Evolutionary conservation across 495 filamentous ascomycete genomes (phyloP).

Genomic region (Thozetella sp.): DNA sequence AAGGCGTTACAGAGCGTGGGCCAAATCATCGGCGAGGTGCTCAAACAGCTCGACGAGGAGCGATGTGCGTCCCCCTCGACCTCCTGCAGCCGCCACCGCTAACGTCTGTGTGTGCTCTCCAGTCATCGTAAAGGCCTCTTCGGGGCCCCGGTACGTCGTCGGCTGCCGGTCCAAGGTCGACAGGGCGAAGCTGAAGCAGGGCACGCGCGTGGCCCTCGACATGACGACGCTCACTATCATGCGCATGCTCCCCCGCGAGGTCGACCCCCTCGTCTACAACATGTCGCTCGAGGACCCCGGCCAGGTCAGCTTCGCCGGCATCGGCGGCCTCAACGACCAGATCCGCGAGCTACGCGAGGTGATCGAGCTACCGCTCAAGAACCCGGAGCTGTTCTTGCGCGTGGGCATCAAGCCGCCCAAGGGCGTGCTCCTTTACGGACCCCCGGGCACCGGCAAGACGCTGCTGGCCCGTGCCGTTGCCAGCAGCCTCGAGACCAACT

Average conservation of each 20-base stretch:
- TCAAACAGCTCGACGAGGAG: slow-evolving; percentile 99
- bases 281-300: slow-evolving; percentile 99
- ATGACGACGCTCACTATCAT: slow-evolving; percentile 99
- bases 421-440: slow-evolving; percentile 96
- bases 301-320: slow-evolving; percentile 97
- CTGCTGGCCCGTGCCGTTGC: slow-evolving; percentile 93
- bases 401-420: slow-evolving; percentile 99
- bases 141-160: slow-evolving; percentile 96
- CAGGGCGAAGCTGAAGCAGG: slow-evolving; percentile 95
- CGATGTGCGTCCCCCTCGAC: slow-evolving; percentile 72
- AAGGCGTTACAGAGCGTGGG: slow-evolving; percentile 99
- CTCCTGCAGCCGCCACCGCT: slow-evolving; percentile 2
- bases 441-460: slow-evolving; percentile 97
- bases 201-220: slow-evolving; percentile 95
- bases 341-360: slow-evolving; percentile 98
- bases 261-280: slow-evolving; percentile 98
- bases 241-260: slow-evolving; percentile 98
- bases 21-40: slow-evolving; percentile 98
- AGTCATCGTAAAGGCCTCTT: slow-evolving; percentile 86
- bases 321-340: slow-evolving; percentile 98
- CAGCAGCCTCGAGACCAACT: slow-evolving; percentile 97
- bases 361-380: slow-evolving; percentile 97
- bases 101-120: background rate
- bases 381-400: slow-evolving; percentile 94
- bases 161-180: slow-evolving; percentile 98